Conservation (phyloP, 2,329 filamentous ascomycete genomes). For the Clarireedia homoeocarpa region DNA sequence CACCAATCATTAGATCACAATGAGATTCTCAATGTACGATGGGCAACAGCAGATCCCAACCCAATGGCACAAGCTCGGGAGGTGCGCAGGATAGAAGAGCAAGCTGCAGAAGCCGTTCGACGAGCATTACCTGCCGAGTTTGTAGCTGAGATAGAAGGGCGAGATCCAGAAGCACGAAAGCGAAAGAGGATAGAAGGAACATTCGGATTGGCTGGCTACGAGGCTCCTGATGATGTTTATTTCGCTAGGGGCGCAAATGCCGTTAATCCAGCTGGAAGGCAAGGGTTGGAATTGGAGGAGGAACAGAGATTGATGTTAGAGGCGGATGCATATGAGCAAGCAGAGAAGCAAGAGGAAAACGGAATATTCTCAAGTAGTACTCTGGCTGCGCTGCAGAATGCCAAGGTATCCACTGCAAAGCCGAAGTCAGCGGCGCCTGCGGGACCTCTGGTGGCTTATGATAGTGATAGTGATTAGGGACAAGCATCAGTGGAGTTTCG, state of each 20-base stretch:
- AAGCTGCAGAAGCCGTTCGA: conserved; percentile 89
- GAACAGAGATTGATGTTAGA: conserved; percentile 50
- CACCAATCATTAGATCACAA: conserved; percentile 87
- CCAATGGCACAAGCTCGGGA: conserved; percentile 91
- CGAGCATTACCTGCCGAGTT: conserved; percentile 83
- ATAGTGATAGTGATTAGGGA: conserved; percentile 68
- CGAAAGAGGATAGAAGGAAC: conserved; percentile 81
- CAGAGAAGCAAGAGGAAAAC: conserved; percentile 29
- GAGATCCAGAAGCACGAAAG: conserved; percentile 80
- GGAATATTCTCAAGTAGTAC: conserved; percentile 76
- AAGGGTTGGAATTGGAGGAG: conserved; percentile 56
- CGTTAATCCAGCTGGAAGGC: conserved; percentile 49
- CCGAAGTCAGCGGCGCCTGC: conserved; percentile 44
- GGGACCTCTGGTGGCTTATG: conserved; percentile 80
- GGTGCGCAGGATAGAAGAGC: conserved; percentile 81
- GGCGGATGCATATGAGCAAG: conserved; percentile 35
- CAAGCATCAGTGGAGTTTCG: conserved; percentile 13
- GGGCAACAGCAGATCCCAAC: conserved; percentile 95
- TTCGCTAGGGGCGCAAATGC: conserved; percentile 71
- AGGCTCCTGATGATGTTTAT: conserved; percentile 90
- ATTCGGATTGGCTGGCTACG: conserved; percentile 70
- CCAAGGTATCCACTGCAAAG: conserved; percentile 44
- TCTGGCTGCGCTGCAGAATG: conserved; percentile 64
- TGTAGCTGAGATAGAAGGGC: conserved; percentile 87
- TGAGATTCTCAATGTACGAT: conserved; percentile 90